A percentile compares a stretch with the other conserved stretches of the same genome.
phyloP scores from a whole-genome alignment of 2,329 filamentous ascomycete species.

The Karstenula rhodostoma region DNA sequence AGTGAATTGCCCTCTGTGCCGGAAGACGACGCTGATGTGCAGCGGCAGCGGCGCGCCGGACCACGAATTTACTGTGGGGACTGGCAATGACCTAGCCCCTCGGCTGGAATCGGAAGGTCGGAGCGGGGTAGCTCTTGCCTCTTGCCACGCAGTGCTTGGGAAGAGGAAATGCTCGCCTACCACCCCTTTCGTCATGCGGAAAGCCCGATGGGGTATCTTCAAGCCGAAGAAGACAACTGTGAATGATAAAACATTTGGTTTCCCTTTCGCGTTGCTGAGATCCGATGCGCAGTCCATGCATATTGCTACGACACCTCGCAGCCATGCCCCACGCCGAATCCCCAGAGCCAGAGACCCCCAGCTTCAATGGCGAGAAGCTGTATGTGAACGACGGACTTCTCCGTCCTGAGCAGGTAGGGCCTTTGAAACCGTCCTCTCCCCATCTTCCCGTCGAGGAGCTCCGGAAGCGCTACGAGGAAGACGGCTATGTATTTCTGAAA shows the following conservation, averaged over 20 bases:
- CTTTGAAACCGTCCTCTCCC: conserved; percentile 55
- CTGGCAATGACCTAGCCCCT: not conserved
- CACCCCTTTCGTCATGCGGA: conserved; percentile 13
- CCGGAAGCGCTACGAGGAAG: conserved; percentile 54
- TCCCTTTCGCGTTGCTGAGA: not conserved
- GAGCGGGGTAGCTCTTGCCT: conserved; percentile 29
- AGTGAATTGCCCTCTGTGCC: conserved; percentile 30
- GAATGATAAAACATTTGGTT: not conserved
- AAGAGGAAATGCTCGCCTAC: conserved; percentile 26
- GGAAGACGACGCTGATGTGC: conserved; percentile 6
- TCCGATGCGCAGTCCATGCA: not conserved
- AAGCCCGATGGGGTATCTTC: not conserved
- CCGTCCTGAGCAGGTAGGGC: conserved; percentile 53
- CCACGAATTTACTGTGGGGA: conserved; percentile 5
- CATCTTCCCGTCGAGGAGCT: conserved; percentile 58
- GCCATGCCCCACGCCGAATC: conserved; percentile 46
- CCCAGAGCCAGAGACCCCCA: conserved; percentile 31
- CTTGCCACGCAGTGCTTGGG: not conserved
- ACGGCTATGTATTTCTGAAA: conserved; percentile 66
- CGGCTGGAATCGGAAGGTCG: conserved; percentile 13
- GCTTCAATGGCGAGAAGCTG: conserved; percentile 41
- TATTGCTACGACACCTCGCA: not conserved
- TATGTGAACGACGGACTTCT: conserved; percentile 59
- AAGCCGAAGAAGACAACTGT: not conserved
- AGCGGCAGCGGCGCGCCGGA: conserved; percentile 14